Conservation (phyloP, 257 asterid genomes). For the Agastache rugosa region DNA sequence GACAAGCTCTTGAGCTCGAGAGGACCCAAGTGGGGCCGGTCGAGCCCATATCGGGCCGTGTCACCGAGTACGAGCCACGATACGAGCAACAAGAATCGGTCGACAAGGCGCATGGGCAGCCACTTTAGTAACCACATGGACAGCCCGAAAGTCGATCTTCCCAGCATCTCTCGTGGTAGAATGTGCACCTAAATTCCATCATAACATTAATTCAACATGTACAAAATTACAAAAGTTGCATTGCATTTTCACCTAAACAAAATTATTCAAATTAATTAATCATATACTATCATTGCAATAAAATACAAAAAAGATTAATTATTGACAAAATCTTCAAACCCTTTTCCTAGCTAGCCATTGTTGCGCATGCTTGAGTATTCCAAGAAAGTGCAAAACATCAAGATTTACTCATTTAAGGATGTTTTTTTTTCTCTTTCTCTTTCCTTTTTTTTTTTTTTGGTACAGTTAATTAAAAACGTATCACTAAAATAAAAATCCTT, state of each 20-base stretch:
- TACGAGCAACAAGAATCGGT: constrained; percentile 52
- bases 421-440: constrained; percentile 11
- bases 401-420: constrained; percentile 32
- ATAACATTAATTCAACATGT: neutral
- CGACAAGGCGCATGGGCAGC: constrained; percentile 72
- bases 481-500: constrained; percentile 34
- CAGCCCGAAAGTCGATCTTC: constrained; percentile 76
- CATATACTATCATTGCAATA: neutral
- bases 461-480: neutral
- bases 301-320: neutral
- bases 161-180: constrained; percentile 81
- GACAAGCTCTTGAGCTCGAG: constrained; percentile 66
- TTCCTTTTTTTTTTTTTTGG: neutral
- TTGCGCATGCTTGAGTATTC: constrained; percentile 76
- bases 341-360: constrained; percentile 32
- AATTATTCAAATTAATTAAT: neutral
- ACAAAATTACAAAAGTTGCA: neutral
- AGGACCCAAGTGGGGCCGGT: constrained; percentile 63
- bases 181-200: constrained; percentile 63
- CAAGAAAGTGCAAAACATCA: constrained; percentile 58
- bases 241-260: neutral
- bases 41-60: constrained; percentile 61
- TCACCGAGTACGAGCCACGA: constrained; percentile 65
- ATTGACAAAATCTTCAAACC: constrained; percentile 37
- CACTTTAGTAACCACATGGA: constrained; percentile 80